phyloP scores from a whole-genome alignment of 805 yeast species.

The Wickerhamiella brachini region DNA sequence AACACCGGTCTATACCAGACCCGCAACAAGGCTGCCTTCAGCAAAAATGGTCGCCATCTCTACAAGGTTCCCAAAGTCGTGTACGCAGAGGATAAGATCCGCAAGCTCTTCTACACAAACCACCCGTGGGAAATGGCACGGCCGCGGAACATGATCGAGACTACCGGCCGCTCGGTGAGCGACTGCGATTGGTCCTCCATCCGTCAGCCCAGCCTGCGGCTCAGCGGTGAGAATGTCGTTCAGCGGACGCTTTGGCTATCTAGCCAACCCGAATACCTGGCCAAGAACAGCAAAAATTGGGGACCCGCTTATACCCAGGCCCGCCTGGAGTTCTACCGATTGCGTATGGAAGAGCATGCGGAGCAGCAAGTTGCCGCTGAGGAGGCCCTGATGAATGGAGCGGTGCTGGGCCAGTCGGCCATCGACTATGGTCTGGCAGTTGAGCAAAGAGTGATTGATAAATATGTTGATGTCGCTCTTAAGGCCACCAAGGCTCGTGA shows the following conservation, averaged over 20 bases:
- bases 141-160: conserved; percentile 74
- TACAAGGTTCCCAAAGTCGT: conserved; percentile 40
- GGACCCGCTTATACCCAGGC: conserved; percentile 72
- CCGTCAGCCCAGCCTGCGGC: conserved; percentile 54
- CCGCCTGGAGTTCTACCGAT: conserved; percentile 72
- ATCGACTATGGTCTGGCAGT: conserved; percentile 53
- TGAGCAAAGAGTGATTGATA: conserved; percentile 58
- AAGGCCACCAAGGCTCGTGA: conserved; percentile 37
- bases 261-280: conserved; percentile 21
- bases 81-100: conserved; percentile 65
- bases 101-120: conserved; percentile 72
- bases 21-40: conserved; percentile 26
- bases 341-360: conserved; percentile 73
- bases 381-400: conserved; percentile 78
- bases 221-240: conserved; percentile 84
- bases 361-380: conserved; percentile 60
- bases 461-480: conserved; percentile 61
- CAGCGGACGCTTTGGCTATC: conserved; percentile 54
- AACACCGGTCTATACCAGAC: conserved; percentile 31
- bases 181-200: conserved; percentile 65
- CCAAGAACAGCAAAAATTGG: conserved; percentile 18
- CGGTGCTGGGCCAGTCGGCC: conserved; percentile 47
- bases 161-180: conserved; percentile 40
- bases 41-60: conserved; percentile 26
- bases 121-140: conserved; percentile 98